Base-by-base conservation (phyloP, 192 early-diverging fungal genomes). In the Allomyces macrogynus region DNA sequence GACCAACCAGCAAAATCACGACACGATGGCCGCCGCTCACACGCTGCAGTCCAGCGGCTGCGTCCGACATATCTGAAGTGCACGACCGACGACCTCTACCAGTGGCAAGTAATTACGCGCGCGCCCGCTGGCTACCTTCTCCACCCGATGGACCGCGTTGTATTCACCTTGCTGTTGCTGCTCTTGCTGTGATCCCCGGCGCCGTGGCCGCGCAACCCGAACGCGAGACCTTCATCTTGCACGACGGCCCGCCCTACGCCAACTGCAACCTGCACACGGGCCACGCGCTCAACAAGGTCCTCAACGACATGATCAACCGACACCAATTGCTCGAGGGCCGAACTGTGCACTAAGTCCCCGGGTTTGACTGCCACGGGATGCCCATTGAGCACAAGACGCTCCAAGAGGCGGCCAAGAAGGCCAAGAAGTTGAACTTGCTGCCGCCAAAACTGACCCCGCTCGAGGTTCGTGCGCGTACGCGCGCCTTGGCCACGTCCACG, bases 221-320 rank as follows among this genome's bases (percentile, higher is more conserved):
- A 67, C 78, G 16, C 81, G 82, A 23, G 77, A 78, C 5, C 18
- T 90, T 86, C 79, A 75, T 88, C 11, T 75, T 88, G 60, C 88
- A 90, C 62, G 88, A 90, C 68, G 86, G 88, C 24, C 88, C 88
- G 27, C 88, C 88, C 23, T 90, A 90, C 69, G 88, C 86, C 43
- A 87, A 90, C 69, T 86, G 86, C 25, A 75, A 77, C 62, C 71
- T 88, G 23, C 85, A 90, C 69, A 78, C 81, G 62, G 84, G 81
- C 72, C 88, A 90, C 63, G 86, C 86, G 44, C 77, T 90, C 73
- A 90, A 90, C 76, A 88, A 87, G 73, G 77, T 90, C 49, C 76
- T 88, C 23, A 90, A 90, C 69, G 88, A 90, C 62, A 83, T 90
- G 25, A 73, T 87, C 43, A 84, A 86, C 68, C 79, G 88, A 22